Conservation (phyloP, 129 eudicot genomes). For the Gnaphalium uliginosum region DNA sequence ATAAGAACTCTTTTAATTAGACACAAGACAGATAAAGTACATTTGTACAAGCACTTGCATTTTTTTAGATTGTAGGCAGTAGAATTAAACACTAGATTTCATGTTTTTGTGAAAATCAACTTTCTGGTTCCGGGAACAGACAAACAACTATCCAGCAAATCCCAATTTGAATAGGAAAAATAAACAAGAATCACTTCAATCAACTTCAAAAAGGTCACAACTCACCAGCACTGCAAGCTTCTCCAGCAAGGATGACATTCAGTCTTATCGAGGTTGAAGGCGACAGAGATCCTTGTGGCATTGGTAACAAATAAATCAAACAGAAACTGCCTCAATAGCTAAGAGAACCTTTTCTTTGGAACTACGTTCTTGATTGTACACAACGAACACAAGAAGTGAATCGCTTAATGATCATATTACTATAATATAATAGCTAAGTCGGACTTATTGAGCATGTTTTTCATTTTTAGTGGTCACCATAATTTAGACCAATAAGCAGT, state of each 20-base stretch:
- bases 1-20: not conserved
- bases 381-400: not conserved
- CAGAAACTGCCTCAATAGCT: not conserved
- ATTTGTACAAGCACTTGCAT: not conserved
- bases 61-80: not conserved
- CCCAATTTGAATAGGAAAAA: not conserved
- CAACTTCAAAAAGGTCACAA: not conserved
- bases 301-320: not conserved
- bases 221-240: not conserved
- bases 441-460: not conserved
- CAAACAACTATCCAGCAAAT: not conserved
- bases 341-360: not conserved
- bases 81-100: not conserved
- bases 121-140: not conserved
- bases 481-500: slow-evolving; percentile 11
- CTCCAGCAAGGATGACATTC: not conserved
- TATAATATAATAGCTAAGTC: not conserved
- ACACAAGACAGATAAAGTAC: not conserved
- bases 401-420: not conserved
- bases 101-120: not conserved
- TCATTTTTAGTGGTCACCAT: not conserved
- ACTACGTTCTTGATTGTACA: not conserved
- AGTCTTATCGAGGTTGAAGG: not conserved
- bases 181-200: not conserved
- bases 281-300: not conserved